Conservation (phyloP, 805 yeast species). For the Metschnikowia shivogae region DNA sequence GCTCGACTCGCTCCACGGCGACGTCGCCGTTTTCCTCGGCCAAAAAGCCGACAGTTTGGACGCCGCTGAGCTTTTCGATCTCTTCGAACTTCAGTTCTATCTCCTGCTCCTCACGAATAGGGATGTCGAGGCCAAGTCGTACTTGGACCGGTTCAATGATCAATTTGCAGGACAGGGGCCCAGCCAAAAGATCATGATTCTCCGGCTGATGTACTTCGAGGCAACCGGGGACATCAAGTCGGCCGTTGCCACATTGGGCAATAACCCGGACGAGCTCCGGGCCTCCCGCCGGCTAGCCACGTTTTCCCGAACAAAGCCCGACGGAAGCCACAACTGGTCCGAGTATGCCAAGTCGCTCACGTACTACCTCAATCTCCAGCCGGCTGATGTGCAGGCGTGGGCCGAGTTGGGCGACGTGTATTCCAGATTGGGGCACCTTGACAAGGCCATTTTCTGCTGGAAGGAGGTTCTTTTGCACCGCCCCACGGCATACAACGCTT, state of each 20-base stretch:
- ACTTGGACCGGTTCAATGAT: constrained; percentile 63
- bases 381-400: constrained; percentile 77
- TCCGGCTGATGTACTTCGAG: constrained; percentile 55
- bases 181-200: constrained; percentile 52
- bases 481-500: constrained; percentile 68
- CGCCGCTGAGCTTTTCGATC: constrained; percentile 47
- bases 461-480: constrained; percentile 66
- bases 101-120: constrained; percentile 55
- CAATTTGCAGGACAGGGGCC: constrained; percentile 50
- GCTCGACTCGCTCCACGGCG: constrained; percentile 33
- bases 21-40: constrained; percentile 35
- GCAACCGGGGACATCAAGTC: constrained; percentile 40
- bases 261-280: constrained; percentile 32
- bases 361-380: constrained; percentile 56
- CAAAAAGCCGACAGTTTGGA: constrained; percentile 28
- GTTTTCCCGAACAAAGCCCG: constrained; percentile 22
- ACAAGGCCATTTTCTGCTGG: constrained; percentile 60
- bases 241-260: constrained; percentile 27
- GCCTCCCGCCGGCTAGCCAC: constrained; percentile 37
- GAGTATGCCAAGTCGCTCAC: constrained; percentile 53
- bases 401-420: constrained; percentile 71
- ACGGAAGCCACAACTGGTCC: constrained; percentile 18
- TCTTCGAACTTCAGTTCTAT: constrained; percentile 71
- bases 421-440: constrained; percentile 53
- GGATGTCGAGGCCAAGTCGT: constrained; percentile 67